A percentile compares a stretch with the other conserved stretches of the same genome.
These are phyloP conservation scores for Podaxis sp. DNA, from an alignment of 768 basidiomycete species.

Conservation along the genomic window DNA sequence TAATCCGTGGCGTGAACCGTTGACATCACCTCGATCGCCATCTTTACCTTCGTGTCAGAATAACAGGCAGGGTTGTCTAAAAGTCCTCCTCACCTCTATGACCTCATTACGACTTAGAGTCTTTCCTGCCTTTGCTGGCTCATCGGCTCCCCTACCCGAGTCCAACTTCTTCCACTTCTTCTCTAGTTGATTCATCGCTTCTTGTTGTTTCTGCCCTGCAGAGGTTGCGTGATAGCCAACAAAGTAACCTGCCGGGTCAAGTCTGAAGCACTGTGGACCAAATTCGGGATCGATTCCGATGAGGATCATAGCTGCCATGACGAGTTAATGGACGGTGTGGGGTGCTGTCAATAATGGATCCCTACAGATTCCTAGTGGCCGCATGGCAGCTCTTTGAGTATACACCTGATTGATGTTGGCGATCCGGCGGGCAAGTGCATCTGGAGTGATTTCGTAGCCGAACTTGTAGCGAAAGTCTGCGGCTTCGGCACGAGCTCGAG, in stretches of 20 bases:
- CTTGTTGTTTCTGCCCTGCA: constrained; percentile 96
- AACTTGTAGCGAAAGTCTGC: constrained; percentile 94
- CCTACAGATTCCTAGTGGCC: constrained; percentile 93
- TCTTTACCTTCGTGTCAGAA: constrained; percentile 39
- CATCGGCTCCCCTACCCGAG: constrained; percentile 74
- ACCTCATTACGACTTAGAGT: constrained; percentile 74
- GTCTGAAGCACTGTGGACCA: constrained; percentile 97
- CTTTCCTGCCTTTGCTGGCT: constrained; percentile 74
- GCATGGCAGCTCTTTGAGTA: constrained; percentile 96
- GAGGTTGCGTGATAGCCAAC: constrained; percentile 98
- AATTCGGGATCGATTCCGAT: constrained; percentile 89
- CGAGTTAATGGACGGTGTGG: background rate
- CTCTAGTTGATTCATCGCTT: constrained; percentile 97
- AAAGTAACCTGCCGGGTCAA: constrained; percentile 98
- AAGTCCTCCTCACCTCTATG: constrained; percentile 70
- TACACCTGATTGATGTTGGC: constrained; percentile 99
- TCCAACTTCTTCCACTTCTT: constrained; percentile 98
- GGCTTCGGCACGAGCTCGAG: constrained; percentile 84
- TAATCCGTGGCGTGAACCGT: constrained; percentile 95
- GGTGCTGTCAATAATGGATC: background rate
- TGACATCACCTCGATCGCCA: constrained; percentile 94
- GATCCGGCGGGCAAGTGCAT: constrained; percentile 89
- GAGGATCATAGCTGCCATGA: constrained; percentile 81
- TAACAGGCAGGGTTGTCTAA: background rate
- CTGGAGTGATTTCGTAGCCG: constrained; percentile 97